These are phyloP conservation scores for Fusarium sp. DNA, from an alignment of 2,329 filamentous ascomycete genomes.

Conservation along the genomic window DNA sequence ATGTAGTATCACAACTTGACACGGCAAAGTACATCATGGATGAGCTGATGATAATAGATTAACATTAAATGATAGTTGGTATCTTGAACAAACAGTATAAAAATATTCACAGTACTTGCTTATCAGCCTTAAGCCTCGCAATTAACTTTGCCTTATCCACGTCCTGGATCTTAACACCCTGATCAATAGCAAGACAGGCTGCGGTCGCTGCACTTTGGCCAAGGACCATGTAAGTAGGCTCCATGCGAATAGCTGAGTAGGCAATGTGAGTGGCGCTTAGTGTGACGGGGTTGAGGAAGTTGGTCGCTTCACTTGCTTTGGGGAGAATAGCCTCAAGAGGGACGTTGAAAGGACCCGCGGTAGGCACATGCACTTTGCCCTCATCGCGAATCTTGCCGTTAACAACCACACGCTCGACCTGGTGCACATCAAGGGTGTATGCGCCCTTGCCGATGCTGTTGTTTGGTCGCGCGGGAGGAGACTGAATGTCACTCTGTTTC, in stretches of 20 bases:
- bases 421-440: slow-evolving; percentile 38
- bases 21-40: not conserved
- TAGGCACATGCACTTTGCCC: slow-evolving; percentile 37
- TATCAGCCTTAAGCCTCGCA: slow-evolving; percentile 32
- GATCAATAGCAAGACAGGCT: slow-evolving; percentile 38
- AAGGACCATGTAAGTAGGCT: slow-evolving; percentile 40
- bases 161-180: slow-evolving; percentile 34
- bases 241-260: slow-evolving; percentile 37
- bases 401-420: slow-evolving; percentile 31
- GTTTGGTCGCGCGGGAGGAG: slow-evolving; percentile 13
- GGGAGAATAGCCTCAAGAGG: slow-evolving; percentile 28
- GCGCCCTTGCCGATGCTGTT: slow-evolving; percentile 26
- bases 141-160: slow-evolving; percentile 26
- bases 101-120: slow-evolving; percentile 29
- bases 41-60: not conserved
- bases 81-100: slow-evolving; percentile 21
- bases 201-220: slow-evolving; percentile 40
- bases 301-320: slow-evolving; percentile 21
- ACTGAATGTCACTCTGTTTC: slow-evolving; percentile 35
- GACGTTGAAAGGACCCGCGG: slow-evolving; percentile 31
- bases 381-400: slow-evolving; percentile 33
- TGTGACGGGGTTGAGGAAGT: slow-evolving; percentile 40
- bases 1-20: not conserved
- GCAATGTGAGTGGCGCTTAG: slow-evolving; percentile 39
- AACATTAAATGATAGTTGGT: slow-evolving; percentile 9